Evolutionary conservation across 2,329 filamentous ascomycete species (phyloP).

Genomic region (Scytalidium sp.): DNA sequence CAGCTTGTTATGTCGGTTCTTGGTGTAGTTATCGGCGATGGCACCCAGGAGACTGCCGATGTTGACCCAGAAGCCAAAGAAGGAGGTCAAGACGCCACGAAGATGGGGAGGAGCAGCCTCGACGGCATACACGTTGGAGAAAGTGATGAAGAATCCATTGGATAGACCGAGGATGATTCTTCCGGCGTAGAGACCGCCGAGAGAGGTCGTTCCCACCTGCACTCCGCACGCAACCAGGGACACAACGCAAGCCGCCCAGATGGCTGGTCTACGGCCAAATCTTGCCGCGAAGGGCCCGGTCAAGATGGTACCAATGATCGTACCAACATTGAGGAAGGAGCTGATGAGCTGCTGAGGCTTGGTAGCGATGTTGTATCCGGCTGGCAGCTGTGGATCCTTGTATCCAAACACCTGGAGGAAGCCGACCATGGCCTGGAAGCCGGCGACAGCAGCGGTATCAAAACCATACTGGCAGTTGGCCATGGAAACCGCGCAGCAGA

Average conservation of each 20-base stretch:
- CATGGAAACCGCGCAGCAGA: slow-evolving; percentile 22
- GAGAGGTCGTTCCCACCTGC: slow-evolving; percentile 17
- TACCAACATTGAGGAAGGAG: slow-evolving; percentile 23
- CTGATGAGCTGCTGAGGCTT: slow-evolving; percentile 23
- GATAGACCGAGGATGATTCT: slow-evolving; percentile 22
- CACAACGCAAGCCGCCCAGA: slow-evolving; percentile 22
- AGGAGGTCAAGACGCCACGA: neutral
- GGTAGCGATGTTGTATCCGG: slow-evolving; percentile 20
- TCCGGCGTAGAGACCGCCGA: slow-evolving; percentile 21
- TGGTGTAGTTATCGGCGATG: neutral
- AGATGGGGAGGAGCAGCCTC: slow-evolving; percentile 20
- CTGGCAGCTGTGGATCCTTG: slow-evolving; percentile 10
- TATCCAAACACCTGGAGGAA: slow-evolving; percentile 22
- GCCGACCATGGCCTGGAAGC: slow-evolving; percentile 17
- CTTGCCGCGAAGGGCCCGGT: slow-evolving; percentile 16
- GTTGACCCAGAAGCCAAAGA: neutral
- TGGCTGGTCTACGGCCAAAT: slow-evolving; percentile 22
- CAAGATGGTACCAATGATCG: slow-evolving; percentile 21
- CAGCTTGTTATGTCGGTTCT: neutral
- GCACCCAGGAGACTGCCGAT: neutral
- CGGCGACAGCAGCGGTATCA: slow-evolving; percentile 9
- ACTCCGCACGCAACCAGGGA: slow-evolving; percentile 16
- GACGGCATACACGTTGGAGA: slow-evolving; percentile 24
- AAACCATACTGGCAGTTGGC: slow-evolving; percentile 22
- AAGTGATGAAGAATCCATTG: slow-evolving; percentile 25